Conservation (phyloP, 2,329 filamentous ascomycete species). For the Beauveria sp. region DNA sequence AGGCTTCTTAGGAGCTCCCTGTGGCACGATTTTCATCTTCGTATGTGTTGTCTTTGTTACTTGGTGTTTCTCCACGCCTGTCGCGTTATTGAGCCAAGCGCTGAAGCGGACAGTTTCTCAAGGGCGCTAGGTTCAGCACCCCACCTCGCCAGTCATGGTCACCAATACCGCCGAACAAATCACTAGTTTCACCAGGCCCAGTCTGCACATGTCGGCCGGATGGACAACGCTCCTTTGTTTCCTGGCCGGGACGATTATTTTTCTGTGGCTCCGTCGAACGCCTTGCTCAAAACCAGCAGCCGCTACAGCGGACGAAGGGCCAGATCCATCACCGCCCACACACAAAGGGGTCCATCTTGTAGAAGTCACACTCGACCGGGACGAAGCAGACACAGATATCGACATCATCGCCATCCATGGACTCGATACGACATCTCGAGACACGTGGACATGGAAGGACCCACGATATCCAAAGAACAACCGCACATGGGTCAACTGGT, state of each 20-base stretch:
- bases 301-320: not conserved
- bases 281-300: not conserved
- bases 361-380: not conserved
- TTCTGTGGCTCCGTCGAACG: not conserved
- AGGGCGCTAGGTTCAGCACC: not conserved
- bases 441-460: conserved; percentile 20
- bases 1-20: not conserved
- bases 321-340: not conserved
- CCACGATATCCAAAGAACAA: not conserved
- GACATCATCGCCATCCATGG: conserved; percentile 31
- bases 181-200: not conserved
- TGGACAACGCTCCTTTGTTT: not conserved
- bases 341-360: not conserved
- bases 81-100: not conserved
- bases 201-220: not conserved
- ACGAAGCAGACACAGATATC: conserved; percentile 14
- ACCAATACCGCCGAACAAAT: not conserved
- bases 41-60: not conserved
- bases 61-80: not conserved
- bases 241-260: not conserved
- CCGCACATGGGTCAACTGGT: conserved; percentile 10
- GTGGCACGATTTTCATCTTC: not conserved
- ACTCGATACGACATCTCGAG: conserved; percentile 22
- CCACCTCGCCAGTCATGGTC: not conserved
- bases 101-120: not conserved